Evolutionary conservation across 2,329 filamentous ascomycete genomes (phyloP), one percentile per base, ranked within the genome.

Genomic region (Botrytis tulipae): DNA sequence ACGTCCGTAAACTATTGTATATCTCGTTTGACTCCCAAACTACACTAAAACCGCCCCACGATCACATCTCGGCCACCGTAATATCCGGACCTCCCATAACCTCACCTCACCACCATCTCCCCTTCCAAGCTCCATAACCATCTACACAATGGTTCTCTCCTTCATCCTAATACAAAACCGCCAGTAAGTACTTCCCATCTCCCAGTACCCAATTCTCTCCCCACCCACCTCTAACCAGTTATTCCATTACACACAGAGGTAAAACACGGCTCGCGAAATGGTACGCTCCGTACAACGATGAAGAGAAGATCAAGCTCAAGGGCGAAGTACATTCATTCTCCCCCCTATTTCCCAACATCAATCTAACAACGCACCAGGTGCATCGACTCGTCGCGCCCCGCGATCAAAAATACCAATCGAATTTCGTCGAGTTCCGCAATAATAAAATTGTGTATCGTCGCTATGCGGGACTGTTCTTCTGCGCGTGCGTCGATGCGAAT

Each of bases 391-490:
- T 99, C 75, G 96, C 96, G 0, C 96, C 96, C 10, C 93, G 96
- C 81, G 96, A 99, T 84, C 96, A 99, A 82, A 99, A 99, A 83
- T 97, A 99, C 87, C 96, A 99, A 83, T 97, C 94, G 85, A 99
- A 99, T 86, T 99, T 99, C 81, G 96, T 99, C 87, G 96, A 99
- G 85, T 92, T 92, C 85, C 92, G 93, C 78, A 93, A 94, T 84
- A 94, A 95, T 82, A 98, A 98, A 86, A 93, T 99, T 79, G 94
- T 99, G 71, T 99, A 99, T 86, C 92, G 97, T 62, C 93, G 96
- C 76, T 99, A 99, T 84, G 96, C 96, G 0, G 96, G 96, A 0
- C 90, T 99, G 74, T 99, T 99, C 89, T 99, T 99, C 87, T 99
- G 96, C 86, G 97, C 95, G 71, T 98, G 96, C 84, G 96, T 99